These are phyloP conservation scores for Ogataea corticis DNA, from an alignment of 805 yeast species.

Conservation along the genomic window DNA sequence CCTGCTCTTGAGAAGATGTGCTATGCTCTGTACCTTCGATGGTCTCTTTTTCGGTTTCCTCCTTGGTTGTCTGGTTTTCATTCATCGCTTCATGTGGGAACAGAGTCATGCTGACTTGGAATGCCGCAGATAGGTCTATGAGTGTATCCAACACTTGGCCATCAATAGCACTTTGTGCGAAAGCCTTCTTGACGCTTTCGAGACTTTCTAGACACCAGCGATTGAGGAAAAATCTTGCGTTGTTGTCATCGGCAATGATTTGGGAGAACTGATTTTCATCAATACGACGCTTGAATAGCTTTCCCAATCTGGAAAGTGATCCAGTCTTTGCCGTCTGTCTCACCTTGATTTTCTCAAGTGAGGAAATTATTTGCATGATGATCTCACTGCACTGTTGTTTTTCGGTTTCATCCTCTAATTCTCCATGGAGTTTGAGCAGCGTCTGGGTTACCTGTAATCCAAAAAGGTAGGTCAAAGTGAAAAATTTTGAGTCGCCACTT, in stretches of 20 bases:
- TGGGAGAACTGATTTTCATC: slow-evolving; percentile 6
- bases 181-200: slow-evolving; percentile 7
- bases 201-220: slow-evolving; percentile 16
- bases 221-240: slow-evolving; percentile 18
- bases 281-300: background rate
- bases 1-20: too few relatives aligned
- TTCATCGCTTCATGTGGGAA: slow-evolving; percentile 12
- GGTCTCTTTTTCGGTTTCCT: too few relatives aligned
- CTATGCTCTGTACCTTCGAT: too few relatives aligned
- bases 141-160: slow-evolving; percentile 17
- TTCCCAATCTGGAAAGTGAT: slow-evolving; percentile 7
- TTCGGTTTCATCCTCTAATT: background rate
- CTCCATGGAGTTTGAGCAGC: slow-evolving; percentile 12
- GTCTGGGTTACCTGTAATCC: slow-evolving; percentile 17
- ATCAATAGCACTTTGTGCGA: slow-evolving; percentile 13
- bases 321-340: slow-evolving; percentile 4
- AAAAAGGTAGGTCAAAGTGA: slow-evolving; percentile 18
- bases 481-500: slow-evolving; percentile 8
- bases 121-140: slow-evolving; percentile 16
- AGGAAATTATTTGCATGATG: slow-evolving; percentile 5
- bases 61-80: background rate
- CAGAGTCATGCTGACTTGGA: slow-evolving; percentile 17
- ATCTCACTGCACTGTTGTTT: slow-evolving; percentile 2
- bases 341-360: slow-evolving; percentile 14
- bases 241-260: slow-evolving; percentile 11